These are phyloP conservation scores for Rossbeevera mucosa DNA, from an alignment of 768 basidiomycete genomes.

Conservation along the genomic window DNA sequence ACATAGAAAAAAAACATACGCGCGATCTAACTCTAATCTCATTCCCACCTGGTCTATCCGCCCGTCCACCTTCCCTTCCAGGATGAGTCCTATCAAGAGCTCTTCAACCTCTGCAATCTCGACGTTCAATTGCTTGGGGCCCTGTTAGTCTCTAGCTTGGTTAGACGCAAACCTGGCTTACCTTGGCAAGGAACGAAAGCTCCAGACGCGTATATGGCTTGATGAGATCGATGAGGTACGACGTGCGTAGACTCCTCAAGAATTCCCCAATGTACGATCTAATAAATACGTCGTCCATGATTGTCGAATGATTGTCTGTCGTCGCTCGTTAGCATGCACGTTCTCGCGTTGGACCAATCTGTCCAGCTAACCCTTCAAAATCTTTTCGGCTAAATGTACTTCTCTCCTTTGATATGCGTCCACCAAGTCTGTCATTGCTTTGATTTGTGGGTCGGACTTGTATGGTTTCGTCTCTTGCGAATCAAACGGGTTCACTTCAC, in stretches of 20 bases:
- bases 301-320: slow-evolving; percentile 87
- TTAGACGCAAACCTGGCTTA: slow-evolving; percentile 26
- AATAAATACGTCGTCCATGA: slow-evolving; percentile 96
- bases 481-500: slow-evolving; percentile 98
- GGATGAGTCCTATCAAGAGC: slow-evolving; percentile 85
- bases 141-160: background rate
- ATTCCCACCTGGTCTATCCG: slow-evolving; percentile 96
- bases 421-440: slow-evolving; percentile 96
- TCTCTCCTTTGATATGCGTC: slow-evolving; percentile 95
- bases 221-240: slow-evolving; percentile 96
- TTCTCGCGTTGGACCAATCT: background rate
- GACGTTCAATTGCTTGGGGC: slow-evolving; percentile 87
- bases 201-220: slow-evolving; percentile 96
- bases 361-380: slow-evolving; percentile 64
- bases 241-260: slow-evolving; percentile 87
- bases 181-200: slow-evolving; percentile 89
- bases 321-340: background rate
- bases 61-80: slow-evolving; percentile 97
- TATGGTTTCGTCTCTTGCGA: slow-evolving; percentile 99
- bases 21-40: slow-evolving; percentile 83
- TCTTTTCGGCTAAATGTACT: slow-evolving; percentile 96
- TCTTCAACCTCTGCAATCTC: slow-evolving; percentile 89
- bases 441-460: slow-evolving; percentile 94
- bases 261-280: slow-evolving; percentile 95
- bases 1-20: slow-evolving; percentile 41